A percentile compares a stretch with the other conserved stretches of the same genome.
Conservation (phyloP, 2,329 filamentous ascomycete species). For the Ceratocystis diversiconidia region DNA sequence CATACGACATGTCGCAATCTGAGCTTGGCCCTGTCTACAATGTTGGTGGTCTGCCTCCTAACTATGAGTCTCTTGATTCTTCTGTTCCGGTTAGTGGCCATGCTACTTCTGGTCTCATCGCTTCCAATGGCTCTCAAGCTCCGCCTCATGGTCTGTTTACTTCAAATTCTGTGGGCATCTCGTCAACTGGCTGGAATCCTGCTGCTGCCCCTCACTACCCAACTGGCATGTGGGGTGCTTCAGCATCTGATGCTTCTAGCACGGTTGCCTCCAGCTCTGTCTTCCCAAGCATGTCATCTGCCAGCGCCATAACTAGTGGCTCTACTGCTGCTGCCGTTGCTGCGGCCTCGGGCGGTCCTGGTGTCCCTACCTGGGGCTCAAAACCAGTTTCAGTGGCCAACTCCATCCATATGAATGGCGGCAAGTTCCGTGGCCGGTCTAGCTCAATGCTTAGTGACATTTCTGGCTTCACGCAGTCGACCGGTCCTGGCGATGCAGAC, state of each 20-base stretch:
- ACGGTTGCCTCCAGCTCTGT: background rate
- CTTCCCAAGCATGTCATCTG: background rate
- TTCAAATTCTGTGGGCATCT: background rate
- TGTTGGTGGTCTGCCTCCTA: background rate
- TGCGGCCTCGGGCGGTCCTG: background rate
- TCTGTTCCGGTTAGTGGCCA: background rate
- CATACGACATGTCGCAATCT: conserved; percentile 2
- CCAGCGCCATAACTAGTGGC: background rate
- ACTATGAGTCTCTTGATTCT: conserved; percentile 4
- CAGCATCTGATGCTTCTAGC: background rate
- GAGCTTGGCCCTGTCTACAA: conserved; percentile 17
- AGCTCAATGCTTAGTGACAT: conserved; percentile 54
- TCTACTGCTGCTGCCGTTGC: background rate
- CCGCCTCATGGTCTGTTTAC: background rate
- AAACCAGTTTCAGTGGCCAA: background rate
- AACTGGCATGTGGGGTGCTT: conserved; percentile 26
- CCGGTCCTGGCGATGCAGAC: conserved; percentile 31
- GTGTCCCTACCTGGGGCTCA: background rate
- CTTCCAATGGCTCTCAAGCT: conserved; percentile 1
- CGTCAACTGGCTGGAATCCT: conserved; percentile 25
- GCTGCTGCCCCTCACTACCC: conserved; percentile 26
- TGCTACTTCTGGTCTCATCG: conserved; percentile 3
- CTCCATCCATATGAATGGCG: conserved; percentile 20
- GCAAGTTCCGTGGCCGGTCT: conserved; percentile 41
- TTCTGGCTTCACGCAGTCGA: conserved; percentile 52